phyloP scores from a whole-genome alignment of 2,329 filamentous ascomycete genomes.

The Neospermospora avenae region DNA sequence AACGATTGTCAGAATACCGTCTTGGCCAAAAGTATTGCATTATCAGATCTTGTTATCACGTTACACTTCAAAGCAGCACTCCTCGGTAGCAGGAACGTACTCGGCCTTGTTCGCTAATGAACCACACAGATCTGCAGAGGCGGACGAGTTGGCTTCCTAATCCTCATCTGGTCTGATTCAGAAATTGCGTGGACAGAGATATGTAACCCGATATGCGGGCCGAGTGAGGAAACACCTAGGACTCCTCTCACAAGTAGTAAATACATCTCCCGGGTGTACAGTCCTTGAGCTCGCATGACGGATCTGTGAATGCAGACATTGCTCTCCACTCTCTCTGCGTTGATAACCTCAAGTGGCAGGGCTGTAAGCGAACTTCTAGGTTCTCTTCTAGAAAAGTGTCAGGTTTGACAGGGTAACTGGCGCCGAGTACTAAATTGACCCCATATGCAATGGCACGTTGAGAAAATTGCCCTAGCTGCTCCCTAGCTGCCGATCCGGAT shows the following conservation, averaged over 20 bases:
- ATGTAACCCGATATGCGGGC: constrained; percentile 1
- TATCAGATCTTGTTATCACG: not conserved
- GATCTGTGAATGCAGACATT: constrained; percentile 2
- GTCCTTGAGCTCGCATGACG: constrained; percentile 22
- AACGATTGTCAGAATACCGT: too few species aligned
- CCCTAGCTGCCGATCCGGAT: constrained; percentile 23
- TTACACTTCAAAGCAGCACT: not conserved
- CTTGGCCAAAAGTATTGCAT: too few species aligned
- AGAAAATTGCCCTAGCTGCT: constrained; percentile 12
- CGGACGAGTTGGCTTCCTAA: not conserved
- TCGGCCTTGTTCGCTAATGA: not conserved
- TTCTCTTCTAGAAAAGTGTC: constrained; percentile 15
- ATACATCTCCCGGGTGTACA: constrained; percentile 15
- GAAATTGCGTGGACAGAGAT: not conserved
- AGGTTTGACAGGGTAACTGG: constrained; percentile 10
- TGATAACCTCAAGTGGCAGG: not conserved
- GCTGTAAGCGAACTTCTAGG: not conserved
- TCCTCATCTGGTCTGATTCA: constrained; percentile 10
- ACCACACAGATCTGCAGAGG: constrained; percentile 2
- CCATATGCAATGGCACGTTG: constrained; percentile 13
- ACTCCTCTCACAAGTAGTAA: constrained; percentile 5
- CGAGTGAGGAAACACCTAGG: not conserved
- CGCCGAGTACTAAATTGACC: not conserved
- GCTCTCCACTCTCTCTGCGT: not conserved
- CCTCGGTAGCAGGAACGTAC: not conserved